Conservation (phyloP, 2,329 filamentous ascomycete species). For the Aspergillus thermomutatus region DNA sequence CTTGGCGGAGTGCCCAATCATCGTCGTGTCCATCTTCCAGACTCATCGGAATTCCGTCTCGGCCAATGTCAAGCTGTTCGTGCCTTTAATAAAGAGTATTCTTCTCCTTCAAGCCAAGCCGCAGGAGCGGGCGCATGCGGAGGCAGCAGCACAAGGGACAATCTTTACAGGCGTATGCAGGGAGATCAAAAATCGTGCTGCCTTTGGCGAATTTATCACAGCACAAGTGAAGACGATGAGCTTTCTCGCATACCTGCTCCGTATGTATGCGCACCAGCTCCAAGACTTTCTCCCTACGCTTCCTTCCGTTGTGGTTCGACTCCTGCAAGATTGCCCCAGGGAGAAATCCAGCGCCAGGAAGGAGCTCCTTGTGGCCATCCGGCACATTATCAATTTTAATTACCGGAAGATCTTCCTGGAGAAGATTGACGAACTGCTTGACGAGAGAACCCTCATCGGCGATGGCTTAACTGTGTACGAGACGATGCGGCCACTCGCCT, state of each 20-base stretch:
- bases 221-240: conserved; percentile 99
- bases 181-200: conserved; percentile 86
- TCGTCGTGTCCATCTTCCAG: conserved; percentile 97
- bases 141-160: conserved; percentile 73
- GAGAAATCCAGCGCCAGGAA: conserved; percentile 94
- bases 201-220: conserved; percentile 96
- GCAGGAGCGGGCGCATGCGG: conserved; percentile 85
- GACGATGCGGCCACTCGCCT: conserved; percentile 90
- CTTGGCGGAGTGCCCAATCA: conserved; percentile 94
- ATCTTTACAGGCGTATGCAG: conserved; percentile 92
- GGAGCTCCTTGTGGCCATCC: conserved; percentile 90
- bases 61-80: conserved; percentile 85
- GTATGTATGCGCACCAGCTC: conserved; percentile 82
- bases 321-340: conserved; percentile 88
- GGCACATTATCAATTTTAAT: conserved; percentile 99
- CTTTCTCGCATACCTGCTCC: conserved; percentile 87
- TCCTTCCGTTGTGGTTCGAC: conserved; percentile 82
- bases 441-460: conserved; percentile 90
- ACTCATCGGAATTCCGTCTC: conserved; percentile 77
- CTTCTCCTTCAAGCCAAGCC: conserved; percentile 85
- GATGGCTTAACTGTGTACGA: conserved; percentile 96
- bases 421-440: conserved; percentile 91
- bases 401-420: conserved; percentile 91
- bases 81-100: conserved; percentile 89
- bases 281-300: conserved; percentile 82